Percentiles rank a stretch among this genome's conserved stretches.
These are phyloP conservation scores for Penicillium olsonii DNA, from an alignment of 2,329 filamentous ascomycete genomes.

Conservation along the genomic window DNA sequence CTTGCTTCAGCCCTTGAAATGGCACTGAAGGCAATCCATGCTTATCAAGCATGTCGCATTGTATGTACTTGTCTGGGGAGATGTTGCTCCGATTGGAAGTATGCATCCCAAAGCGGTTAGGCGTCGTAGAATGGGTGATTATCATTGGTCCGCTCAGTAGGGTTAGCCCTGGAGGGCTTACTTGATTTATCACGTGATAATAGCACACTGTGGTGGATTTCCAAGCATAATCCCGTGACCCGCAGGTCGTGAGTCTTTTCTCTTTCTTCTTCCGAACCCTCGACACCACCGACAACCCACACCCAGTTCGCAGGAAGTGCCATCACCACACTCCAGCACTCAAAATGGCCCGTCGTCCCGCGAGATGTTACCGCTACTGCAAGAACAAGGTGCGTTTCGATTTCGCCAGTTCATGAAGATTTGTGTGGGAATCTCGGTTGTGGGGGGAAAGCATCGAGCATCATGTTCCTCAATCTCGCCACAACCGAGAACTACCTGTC, in stretches of 20 bases:
- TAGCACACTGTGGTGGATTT: too few species aligned
- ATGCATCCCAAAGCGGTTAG: not conserved
- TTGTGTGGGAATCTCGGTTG: conserved; percentile 35
- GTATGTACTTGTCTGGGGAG: not conserved
- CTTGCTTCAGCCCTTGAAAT: not conserved
- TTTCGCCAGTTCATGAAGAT: conserved; percentile 17
- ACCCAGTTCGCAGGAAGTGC: conserved; percentile 52
- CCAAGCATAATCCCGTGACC: conserved; percentile 29
- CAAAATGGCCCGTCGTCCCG: conserved; percentile 99
- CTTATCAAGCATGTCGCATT: not conserved
- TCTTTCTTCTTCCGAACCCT: conserved; percentile 35
- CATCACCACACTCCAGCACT: conserved; percentile 55
- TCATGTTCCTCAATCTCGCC: conserved; percentile 6
- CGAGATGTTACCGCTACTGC: conserved; percentile 99
- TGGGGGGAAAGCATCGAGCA: conserved; percentile 24
- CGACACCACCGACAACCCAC: conserved; percentile 39
- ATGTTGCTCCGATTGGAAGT: not conserved
- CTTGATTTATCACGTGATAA: too few species aligned
- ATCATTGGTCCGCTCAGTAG: not conserved
- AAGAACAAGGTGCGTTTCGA: conserved; percentile 92
- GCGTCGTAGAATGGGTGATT: not conserved
- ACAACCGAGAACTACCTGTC: not conserved
- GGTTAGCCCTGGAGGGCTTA: not conserved
- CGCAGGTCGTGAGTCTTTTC: conserved; percentile 18
- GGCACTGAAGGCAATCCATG: not conserved